phyloP scores from a whole-genome alignment of 2,329 filamentous ascomycete genomes.

The Alternaria arbusti region DNA sequence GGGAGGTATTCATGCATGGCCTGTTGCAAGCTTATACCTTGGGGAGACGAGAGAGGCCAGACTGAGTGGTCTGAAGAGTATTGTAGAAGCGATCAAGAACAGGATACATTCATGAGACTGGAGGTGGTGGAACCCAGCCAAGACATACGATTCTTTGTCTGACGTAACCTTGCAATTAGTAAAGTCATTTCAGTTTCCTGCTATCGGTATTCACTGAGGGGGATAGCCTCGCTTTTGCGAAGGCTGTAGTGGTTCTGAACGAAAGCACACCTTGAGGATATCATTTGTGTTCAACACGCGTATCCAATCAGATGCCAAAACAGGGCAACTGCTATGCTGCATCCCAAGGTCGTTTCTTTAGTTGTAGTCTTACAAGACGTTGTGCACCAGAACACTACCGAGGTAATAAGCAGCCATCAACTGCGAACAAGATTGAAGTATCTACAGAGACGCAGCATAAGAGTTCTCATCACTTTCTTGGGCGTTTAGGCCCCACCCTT shows the following conservation, averaged over 20 bases:
- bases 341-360: not conserved
- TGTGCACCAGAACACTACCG: not conserved
- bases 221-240: not conserved
- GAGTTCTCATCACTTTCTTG: not conserved
- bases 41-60: constrained; percentile 56
- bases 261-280: not conserved
- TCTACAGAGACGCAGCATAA: not conserved
- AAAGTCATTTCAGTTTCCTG: not conserved
- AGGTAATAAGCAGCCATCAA: not conserved
- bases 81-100: constrained; percentile 48
- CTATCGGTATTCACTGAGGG: not conserved
- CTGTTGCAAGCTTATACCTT: constrained; percentile 69
- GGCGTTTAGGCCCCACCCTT: not conserved
- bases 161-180: not conserved
- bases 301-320: not conserved
- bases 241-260: not conserved
- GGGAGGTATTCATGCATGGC: constrained; percentile 82
- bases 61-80: constrained; percentile 55
- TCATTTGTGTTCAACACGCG: not conserved
- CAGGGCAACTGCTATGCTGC: not conserved
- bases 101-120: constrained; percentile 28
- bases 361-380: not conserved
- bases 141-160: not conserved
- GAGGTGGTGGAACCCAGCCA: not conserved
- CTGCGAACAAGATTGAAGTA: not conserved